A percentile compares a stretch with the other conserved stretches of the same genome.
Conservation (phyloP, 352 stramenopile species). For the Thalassiosira delicatula region DNA sequence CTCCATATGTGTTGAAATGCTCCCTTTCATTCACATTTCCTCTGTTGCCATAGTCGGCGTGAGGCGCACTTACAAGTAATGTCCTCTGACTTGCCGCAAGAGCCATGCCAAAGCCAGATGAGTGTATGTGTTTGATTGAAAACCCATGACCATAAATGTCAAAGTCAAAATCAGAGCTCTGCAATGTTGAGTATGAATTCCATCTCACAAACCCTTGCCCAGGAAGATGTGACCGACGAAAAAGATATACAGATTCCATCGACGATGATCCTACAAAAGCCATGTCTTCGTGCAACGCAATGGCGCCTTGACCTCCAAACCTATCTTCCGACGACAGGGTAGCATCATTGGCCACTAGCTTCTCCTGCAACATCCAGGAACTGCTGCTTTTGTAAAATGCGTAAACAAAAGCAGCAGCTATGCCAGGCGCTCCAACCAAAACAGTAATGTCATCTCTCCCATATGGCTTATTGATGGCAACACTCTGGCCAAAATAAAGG, state of each 20-base stretch:
- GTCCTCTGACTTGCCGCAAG: constrained; percentile 88
- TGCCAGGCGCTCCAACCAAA: constrained; percentile 71
- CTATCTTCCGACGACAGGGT: constrained; percentile 51
- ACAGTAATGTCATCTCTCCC: constrained; percentile 69
- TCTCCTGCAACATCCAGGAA: constrained; percentile 48
- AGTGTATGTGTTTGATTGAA: constrained; percentile 83
- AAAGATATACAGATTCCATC: constrained; percentile 78
- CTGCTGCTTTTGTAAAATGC: constrained; percentile 20
- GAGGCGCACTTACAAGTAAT: constrained; percentile 89
- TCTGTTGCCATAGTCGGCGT: constrained; percentile 85
- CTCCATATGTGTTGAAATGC: constrained; percentile 72
- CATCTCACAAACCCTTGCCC: constrained; percentile 53
- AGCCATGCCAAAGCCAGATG: constrained; percentile 88
- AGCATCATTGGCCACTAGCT: constrained; percentile 36
- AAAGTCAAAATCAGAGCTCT: constrained; percentile 87
- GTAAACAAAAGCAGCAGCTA: constrained; percentile 57
- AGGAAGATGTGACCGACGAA: constrained; percentile 70
- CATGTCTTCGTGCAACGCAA: constrained; percentile 88
- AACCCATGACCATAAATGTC: constrained; percentile 79
- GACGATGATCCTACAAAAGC: constrained; percentile 89
- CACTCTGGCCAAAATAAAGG: constrained; percentile 58
- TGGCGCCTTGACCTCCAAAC: constrained; percentile 61
- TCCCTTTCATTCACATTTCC: constrained; percentile 62
- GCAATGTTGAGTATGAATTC: constrained; percentile 77
- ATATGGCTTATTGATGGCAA: constrained; percentile 73